Base-by-base conservation (phyloP, 2,329 filamentous ascomycete genomes). In the Sporothrix mexicana region DNA sequence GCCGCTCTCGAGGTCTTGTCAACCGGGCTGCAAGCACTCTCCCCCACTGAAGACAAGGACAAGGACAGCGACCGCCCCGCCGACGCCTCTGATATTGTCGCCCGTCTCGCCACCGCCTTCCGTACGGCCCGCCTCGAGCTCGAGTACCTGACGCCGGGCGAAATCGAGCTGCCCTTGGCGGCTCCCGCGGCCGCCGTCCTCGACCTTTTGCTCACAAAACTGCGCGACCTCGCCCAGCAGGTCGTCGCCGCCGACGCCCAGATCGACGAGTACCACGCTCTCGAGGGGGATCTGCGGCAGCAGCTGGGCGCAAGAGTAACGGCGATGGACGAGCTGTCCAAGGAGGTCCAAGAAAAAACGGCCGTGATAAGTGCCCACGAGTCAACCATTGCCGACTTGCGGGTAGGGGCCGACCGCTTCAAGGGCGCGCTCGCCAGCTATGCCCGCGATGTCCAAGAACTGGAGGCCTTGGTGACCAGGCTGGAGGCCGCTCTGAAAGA, bases 101-200 rank as follows among this genome's bases (percentile, higher is more conserved):
- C 81, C 1, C 82, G 84, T 0, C 82, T 91, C 13, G 78, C 83
- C 0, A 74, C 81, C 1, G 83, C 85, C 1, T 87, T 91, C 80
- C 86, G 88, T 23, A 79, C 85, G 1, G 88, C 88, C 1, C 85
- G 89, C 0, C 80, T 90, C 0, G 88, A 91, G 76, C 84, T 91
- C 2, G 89, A 91, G 78, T 90, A 90, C 76, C 83, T 90, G 23
- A 87, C 85, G 0, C 88, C 88, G 0, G 88, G 88, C 6, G 88
- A 91, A 77, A 81, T 86, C n/a, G 77, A 83, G 0, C 82, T 89
- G 0, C 86, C 88, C 0, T 80, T 89, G 0, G 84, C 83, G 0
- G 84, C 85, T 0, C 85, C 85, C 68, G 88, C 88, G 1, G 85
- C 85, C 0, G 84, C 87, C 69, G 83, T 91, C 0, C 83, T 91